Percentiles rank a stretch among this genome's conserved stretches.
Conservation (phyloP, 2,329 filamentous ascomycete species). For the Phyllosticta citriasiana region DNA sequence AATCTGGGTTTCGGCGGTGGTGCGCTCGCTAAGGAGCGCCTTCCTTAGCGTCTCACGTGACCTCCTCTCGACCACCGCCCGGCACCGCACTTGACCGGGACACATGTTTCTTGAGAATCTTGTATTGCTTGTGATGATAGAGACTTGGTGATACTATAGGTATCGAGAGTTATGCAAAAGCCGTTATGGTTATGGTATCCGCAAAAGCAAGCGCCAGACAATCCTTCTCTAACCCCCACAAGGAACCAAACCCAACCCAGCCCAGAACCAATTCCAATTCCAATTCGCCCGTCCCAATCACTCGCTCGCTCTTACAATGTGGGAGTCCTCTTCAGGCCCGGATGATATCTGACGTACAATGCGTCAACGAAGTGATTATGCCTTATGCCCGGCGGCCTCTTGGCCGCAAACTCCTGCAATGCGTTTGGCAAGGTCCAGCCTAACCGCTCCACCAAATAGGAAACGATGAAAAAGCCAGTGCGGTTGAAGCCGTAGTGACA, state of each 20-base stretch:
- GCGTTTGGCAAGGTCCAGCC: conserved; percentile 64
- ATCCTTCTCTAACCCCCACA: neutral
- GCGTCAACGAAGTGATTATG: conserved; percentile 84
- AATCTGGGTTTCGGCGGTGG: conserved; percentile 1
- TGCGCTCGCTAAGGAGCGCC: conserved; percentile 6
- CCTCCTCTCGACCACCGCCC: too few relatives aligned
- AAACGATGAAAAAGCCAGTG: conserved; percentile 83
- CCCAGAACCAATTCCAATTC: neutral
- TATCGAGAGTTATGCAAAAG: neutral
- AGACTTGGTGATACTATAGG: neutral
- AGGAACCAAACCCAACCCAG: neutral
- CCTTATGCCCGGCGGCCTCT: conserved; percentile 71
- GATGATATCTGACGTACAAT: conserved; percentile 63
- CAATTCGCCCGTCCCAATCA: neutral
- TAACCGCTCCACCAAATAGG: conserved; percentile 77
- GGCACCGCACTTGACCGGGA: too few relatives aligned
- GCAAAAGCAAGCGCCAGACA: neutral
- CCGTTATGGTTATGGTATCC: conserved; percentile 2
- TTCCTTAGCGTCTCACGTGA: conserved; percentile 8
- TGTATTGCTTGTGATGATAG: neutral
- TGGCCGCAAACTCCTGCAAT: conserved; percentile 63
- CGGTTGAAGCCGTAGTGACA: conserved; percentile 96
- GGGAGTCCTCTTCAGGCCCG: conserved; percentile 12
- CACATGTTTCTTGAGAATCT: neutral
- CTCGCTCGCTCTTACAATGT: conserved; percentile 11